Conservation (phyloP, 129 eudicot genomes). For the Helichrysum umbraculigerum region DNA sequence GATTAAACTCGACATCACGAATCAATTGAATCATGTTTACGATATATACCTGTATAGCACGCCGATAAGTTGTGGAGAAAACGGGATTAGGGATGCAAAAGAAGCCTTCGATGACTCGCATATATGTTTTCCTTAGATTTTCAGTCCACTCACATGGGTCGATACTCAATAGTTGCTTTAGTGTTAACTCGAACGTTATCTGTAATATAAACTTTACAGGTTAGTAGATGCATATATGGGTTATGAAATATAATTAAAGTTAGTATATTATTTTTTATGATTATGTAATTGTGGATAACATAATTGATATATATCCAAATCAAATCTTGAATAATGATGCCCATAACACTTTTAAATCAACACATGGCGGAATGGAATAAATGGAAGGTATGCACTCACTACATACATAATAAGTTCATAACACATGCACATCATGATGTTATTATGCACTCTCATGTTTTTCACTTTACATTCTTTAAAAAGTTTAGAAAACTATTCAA, state of each 20-base stretch:
- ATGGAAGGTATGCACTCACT: conserved; percentile 35
- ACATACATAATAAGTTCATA: conserved; percentile 19
- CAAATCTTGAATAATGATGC: conserved; percentile 39
- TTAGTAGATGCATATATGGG: not conserved
- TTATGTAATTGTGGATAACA: conserved; percentile 18
- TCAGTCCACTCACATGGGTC: conserved; percentile 96
- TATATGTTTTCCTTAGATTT: conserved; percentile 75
- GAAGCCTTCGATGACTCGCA: conserved; percentile 93
- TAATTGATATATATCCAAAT: conserved; percentile 28
- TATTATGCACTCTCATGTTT: conserved; percentile 32
- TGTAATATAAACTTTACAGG: conserved; percentile 33
- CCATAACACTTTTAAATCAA: conserved; percentile 27
- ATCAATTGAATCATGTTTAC: not conserved
- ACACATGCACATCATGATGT: conserved; percentile 42
- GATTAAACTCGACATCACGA: not conserved
- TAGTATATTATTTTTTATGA: not conserved
- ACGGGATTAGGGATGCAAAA: conserved; percentile 71
- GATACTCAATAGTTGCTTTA: conserved; percentile 89
- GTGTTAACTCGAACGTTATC: conserved; percentile 79
- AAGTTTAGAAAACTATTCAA: not conserved
- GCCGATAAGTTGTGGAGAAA: conserved; percentile 65
- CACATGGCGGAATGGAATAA: conserved; percentile 29
- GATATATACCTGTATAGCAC: conserved; percentile 63
- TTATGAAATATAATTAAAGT: too few relatives aligned
- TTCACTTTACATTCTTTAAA: not conserved